Percentiles rank a stretch among this genome's conserved stretches.
Conservation (phyloP, 2,329 filamentous ascomycete genomes). For the Calonectria honghensis region DNA sequence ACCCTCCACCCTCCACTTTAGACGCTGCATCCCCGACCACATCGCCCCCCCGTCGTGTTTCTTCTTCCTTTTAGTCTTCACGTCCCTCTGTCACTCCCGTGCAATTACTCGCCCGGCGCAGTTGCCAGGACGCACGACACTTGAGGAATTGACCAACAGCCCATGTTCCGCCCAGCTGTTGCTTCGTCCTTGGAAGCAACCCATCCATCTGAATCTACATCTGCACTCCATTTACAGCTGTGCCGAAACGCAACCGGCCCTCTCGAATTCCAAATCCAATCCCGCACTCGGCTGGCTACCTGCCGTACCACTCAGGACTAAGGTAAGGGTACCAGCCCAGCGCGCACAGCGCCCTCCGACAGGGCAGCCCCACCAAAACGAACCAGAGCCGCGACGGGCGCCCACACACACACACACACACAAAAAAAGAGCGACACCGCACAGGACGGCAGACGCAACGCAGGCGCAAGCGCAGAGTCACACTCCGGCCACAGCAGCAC, state of each 20-base stretch:
- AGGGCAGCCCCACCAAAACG: conserved; percentile 24
- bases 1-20: conserved; percentile 32
- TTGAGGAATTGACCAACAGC: conserved; percentile 1
- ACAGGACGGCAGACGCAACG: conserved; percentile 28
- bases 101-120: conserved; percentile 8
- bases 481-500: conserved; percentile 31
- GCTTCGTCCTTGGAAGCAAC: neutral
- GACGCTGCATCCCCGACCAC: conserved; percentile 22
- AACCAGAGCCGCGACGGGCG: conserved; percentile 29
- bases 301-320: conserved; percentile 20
- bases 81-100: conserved; percentile 28
- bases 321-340: conserved; percentile 24
- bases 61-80: conserved; percentile 31
- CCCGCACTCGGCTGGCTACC: conserved; percentile 17
- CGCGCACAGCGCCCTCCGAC: conserved; percentile 27
- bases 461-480: conserved; percentile 22
- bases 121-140: conserved; percentile 15
- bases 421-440: conserved; percentile 22
- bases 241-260: conserved; percentile 16
- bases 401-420: neutral
- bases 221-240: neutral
- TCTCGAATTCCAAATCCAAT: conserved; percentile 4
- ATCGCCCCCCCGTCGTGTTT: conserved; percentile 32
- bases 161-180: neutral
- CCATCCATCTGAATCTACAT: neutral